These are phyloP conservation scores for Earliella scabrosa DNA, from an alignment of 1,284 basidiomycete species.

Conservation along the genomic window DNA sequence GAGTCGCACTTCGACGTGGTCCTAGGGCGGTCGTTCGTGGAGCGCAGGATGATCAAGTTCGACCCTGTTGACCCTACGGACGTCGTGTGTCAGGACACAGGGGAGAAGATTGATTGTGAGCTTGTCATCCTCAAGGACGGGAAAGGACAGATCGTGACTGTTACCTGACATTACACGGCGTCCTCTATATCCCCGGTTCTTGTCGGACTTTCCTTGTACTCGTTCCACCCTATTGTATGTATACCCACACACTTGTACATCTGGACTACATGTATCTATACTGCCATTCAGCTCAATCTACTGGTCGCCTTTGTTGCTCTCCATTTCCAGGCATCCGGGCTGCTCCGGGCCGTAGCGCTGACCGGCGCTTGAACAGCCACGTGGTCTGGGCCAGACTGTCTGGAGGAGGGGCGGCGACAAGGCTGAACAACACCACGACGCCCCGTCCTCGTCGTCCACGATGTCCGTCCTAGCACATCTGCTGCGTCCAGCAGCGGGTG, in stretches of 20 bases:
- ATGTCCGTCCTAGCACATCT: conserved; percentile 54
- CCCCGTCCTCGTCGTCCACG: conserved; percentile 23
- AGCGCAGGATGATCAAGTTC: conserved; percentile 84
- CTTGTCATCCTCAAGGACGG: conserved; percentile 89
- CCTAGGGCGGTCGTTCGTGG: conserved; percentile 92
- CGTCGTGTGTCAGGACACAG: conserved; percentile 92
- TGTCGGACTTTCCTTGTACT: neutral
- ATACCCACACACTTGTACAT: too few relatives aligned
- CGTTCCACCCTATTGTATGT: neutral
- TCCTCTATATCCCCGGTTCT: neutral
- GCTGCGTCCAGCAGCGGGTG: conserved; percentile 48
- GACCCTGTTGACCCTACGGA: conserved; percentile 88
- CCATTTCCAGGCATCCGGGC: too few relatives aligned
- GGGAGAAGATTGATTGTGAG: conserved; percentile 93
- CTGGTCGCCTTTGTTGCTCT: too few relatives aligned
- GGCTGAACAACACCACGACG: conserved; percentile 25
- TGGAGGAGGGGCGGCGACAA: conserved; percentile 2
- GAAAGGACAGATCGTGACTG: conserved; percentile 85
- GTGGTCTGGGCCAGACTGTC: conserved; percentile 1
- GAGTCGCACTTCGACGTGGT: conserved; percentile 98
- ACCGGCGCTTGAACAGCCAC: neutral
- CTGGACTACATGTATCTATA: too few relatives aligned
- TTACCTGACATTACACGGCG: conserved; percentile 54
- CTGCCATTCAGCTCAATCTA: too few relatives aligned
- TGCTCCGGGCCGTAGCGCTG: too few relatives aligned